These are phyloP conservation scores for Senecio squalidus DNA, from an alignment of 140 eudicot species.

Conservation along the genomic window DNA sequence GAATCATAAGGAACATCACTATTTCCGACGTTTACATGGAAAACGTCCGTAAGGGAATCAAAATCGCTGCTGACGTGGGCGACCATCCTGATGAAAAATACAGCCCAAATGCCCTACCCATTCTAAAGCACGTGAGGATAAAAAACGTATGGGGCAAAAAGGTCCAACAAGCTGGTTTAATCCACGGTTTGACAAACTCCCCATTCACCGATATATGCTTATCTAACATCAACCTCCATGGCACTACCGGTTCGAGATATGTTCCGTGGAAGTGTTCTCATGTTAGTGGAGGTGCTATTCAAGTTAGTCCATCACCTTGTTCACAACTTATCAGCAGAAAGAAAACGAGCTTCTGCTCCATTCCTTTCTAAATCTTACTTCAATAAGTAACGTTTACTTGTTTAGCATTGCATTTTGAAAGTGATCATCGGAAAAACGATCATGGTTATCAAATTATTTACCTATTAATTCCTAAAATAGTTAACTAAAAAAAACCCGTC, in stretches of 20 bases:
- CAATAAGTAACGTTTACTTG: background rate
- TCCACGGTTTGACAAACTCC: constrained; percentile 52
- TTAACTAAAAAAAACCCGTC: no score
- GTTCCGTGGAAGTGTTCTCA: constrained; percentile 57
- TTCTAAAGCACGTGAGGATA: constrained; percentile 38
- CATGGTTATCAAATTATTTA: no score
- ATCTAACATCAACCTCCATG: constrained; percentile 37
- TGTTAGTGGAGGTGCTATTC: constrained; percentile 47
- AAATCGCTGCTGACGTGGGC: constrained; percentile 45
- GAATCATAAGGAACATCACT: constrained; percentile 41
- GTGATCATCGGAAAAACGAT: no score
- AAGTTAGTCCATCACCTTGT: constrained; percentile 65
- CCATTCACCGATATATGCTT: constrained; percentile 60
- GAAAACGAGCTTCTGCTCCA: constrained; percentile 13
- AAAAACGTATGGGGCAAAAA: constrained; percentile 40
- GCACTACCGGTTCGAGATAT: constrained; percentile 20
- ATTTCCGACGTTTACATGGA: constrained; percentile 43
- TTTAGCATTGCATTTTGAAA: no score
- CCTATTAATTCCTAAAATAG: no score
- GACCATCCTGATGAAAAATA: constrained; percentile 59
- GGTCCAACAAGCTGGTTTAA: constrained; percentile 49
- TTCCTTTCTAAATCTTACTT: constrained; percentile 3
- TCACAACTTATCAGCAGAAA: constrained; percentile 30
- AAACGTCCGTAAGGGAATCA: constrained; percentile 46
- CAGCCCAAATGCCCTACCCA: constrained; percentile 61